These are phyloP conservation scores for Botrytis galanthina DNA, from an alignment of 2,329 filamentous ascomycete species.

Conservation along the genomic window DNA sequence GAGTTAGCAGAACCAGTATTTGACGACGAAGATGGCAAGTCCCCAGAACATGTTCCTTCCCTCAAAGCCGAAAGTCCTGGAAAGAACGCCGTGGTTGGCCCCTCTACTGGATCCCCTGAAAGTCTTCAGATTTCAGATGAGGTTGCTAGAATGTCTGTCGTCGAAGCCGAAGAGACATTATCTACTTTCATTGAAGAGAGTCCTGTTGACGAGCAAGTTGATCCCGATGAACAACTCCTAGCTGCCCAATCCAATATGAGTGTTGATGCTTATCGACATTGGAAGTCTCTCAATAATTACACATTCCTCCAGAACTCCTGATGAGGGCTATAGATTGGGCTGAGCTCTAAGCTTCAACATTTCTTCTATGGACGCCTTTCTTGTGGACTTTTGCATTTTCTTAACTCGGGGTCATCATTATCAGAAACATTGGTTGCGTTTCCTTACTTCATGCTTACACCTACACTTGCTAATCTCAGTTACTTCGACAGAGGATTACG, in stretches of 20 bases:
- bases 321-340: background rate
- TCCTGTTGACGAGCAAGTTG: background rate
- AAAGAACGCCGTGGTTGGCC: background rate
- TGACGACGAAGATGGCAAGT: constrained; percentile 10
- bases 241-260: background rate
- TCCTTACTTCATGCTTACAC: background rate
- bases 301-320: background rate
- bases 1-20: background rate
- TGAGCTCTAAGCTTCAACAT: background rate
- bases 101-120: background rate
- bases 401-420: background rate
- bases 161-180: background rate
- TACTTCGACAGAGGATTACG: constrained; percentile 2
- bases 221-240: background rate
- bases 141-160: background rate
- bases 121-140: constrained; percentile 7
- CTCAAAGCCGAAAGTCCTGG: background rate
- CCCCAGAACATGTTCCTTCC: background rate
- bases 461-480: background rate
- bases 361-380: background rate
- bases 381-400: background rate
- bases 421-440: background rate
- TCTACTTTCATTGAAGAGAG: background rate
- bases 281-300: background rate
- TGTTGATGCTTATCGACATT: background rate